Evolutionary conservation across 176 grass and related monocot genomes (phyloP).

Genomic region (Tuctoria greenei): DNA sequence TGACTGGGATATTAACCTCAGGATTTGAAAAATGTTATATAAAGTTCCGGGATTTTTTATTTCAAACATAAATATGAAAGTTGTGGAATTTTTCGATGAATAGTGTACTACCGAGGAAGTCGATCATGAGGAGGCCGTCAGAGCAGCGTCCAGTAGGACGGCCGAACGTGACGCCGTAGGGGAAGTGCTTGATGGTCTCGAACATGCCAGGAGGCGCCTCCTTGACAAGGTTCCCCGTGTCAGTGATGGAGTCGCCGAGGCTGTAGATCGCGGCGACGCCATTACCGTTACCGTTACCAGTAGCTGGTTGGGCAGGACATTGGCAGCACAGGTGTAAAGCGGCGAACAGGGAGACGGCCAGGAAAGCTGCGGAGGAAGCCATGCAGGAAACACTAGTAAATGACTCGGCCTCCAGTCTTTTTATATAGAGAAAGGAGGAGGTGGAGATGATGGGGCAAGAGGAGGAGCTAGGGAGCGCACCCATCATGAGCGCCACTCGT

Average conservation of each 20-base stretch:
- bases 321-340: neutral
- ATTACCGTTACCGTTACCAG: neutral
- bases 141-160: conserved; percentile 80
- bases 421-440: neutral
- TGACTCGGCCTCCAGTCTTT: neutral
- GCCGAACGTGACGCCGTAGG: conserved; percentile 75
- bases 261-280: conserved; percentile 78
- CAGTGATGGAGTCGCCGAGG: conserved; percentile 89
- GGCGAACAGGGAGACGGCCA: neutral
- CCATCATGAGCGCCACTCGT: neutral
- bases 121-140: conserved; percentile 97
- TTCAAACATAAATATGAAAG: too few species aligned
- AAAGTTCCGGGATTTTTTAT: too few species aligned
- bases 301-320: neutral
- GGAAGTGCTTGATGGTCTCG: conserved; percentile 69
- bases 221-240: conserved; percentile 77
- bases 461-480: too few species aligned
- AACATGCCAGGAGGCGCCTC: conserved; percentile 66
- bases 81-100: too few species aligned
- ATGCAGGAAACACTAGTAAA: conserved; percentile 35
- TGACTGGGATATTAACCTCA: neutral
- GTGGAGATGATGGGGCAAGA: neutral
- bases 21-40: too few species aligned
- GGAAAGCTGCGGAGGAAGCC: conserved; percentile 33
- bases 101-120: conserved; percentile 76